Evolutionary conservation across 805 yeast species (phyloP).

Genomic region (Sporopachydermia lactativora): DNA sequence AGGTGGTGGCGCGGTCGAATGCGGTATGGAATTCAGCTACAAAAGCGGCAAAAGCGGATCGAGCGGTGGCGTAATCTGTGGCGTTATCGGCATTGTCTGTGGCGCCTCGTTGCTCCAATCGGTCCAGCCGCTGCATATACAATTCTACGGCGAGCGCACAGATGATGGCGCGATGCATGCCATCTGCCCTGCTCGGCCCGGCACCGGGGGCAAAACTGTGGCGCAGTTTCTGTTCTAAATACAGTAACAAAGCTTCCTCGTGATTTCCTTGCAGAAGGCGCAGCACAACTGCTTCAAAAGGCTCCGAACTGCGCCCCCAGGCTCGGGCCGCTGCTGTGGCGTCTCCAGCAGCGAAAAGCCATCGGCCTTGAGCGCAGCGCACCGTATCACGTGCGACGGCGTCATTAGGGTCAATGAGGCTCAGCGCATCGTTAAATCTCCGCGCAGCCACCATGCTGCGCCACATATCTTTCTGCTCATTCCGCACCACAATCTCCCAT

Average conservation of each 20-base stretch:
- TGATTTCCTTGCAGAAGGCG: slow-evolving; percentile 31
- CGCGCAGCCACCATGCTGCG: slow-evolving; percentile 34
- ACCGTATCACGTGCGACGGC: slow-evolving; percentile 32
- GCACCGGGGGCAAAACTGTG: background rate
- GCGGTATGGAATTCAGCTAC: slow-evolving; percentile 29
- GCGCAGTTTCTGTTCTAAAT: slow-evolving; percentile 28
- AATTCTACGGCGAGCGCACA: slow-evolving; percentile 57
- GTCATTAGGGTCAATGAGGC: slow-evolving; percentile 24
- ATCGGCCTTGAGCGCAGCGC: slow-evolving; percentile 38
- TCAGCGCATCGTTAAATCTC: slow-evolving; percentile 53
- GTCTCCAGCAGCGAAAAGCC: slow-evolving; percentile 16
- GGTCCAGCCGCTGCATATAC: slow-evolving; percentile 32
- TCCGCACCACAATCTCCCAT: slow-evolving; percentile 54
- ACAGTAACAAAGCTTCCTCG: slow-evolving; percentile 30
- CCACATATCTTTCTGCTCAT: slow-evolving; percentile 72
- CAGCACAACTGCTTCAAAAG: slow-evolving; percentile 58
- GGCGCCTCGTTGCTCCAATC: slow-evolving; percentile 23
- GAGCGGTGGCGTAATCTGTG: slow-evolving; percentile 13
- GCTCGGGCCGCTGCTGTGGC: slow-evolving; percentile 34
- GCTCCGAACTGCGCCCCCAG: slow-evolving; percentile 47
- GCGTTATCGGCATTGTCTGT: slow-evolving; percentile 7
- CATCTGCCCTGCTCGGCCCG: slow-evolving; percentile 8
- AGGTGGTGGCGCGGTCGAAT: slow-evolving; percentile 55
- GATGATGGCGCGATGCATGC: slow-evolving; percentile 36
- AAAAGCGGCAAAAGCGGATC: slow-evolving; percentile 31